phyloP scores from a whole-genome alignment of 148 eudicot genomes.

The Rhododendron kiyosumense region DNA sequence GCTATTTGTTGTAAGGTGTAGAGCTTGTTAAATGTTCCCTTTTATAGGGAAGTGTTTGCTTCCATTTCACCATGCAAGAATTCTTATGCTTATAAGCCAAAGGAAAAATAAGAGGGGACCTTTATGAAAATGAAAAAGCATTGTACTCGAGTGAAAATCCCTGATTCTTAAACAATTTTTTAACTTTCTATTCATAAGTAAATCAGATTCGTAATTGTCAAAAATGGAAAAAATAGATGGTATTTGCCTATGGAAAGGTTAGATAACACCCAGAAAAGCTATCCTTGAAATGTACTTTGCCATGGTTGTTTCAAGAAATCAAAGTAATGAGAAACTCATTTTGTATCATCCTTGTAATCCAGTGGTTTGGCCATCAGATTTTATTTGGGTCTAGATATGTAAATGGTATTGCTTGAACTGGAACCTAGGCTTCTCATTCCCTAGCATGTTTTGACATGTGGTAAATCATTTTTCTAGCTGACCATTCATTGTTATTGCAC shows the following conservation, averaged over 20 bases:
- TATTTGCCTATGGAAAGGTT: not conserved
- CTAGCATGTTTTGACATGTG: not conserved
- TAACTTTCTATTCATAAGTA: not conserved
- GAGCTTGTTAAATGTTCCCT: not conserved
- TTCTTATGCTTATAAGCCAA: too few species aligned
- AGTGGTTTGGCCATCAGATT: not conserved
- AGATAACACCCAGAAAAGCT: not conserved
- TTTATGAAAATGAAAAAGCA: not conserved
- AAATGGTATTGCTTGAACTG: not conserved
- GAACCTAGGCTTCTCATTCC: not conserved
- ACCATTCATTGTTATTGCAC: not conserved
- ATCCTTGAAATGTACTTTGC: not conserved
- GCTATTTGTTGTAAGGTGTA: not conserved
- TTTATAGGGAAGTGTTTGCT: not conserved
- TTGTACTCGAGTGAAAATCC: not conserved
- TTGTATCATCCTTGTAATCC: not conserved
- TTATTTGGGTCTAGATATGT: not conserved
- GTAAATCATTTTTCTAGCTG: not conserved
- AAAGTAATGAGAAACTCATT: not conserved
- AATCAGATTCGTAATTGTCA: not conserved
- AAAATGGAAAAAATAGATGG: not conserved
- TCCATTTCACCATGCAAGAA: not conserved
- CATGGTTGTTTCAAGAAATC: not conserved
- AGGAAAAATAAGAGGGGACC: not conserved
- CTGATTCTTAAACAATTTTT: not conserved